A percentile compares a stretch with the other conserved stretches of the same genome.
Conservation (phyloP, 306 rosid species). For the Prunus mongolica region DNA sequence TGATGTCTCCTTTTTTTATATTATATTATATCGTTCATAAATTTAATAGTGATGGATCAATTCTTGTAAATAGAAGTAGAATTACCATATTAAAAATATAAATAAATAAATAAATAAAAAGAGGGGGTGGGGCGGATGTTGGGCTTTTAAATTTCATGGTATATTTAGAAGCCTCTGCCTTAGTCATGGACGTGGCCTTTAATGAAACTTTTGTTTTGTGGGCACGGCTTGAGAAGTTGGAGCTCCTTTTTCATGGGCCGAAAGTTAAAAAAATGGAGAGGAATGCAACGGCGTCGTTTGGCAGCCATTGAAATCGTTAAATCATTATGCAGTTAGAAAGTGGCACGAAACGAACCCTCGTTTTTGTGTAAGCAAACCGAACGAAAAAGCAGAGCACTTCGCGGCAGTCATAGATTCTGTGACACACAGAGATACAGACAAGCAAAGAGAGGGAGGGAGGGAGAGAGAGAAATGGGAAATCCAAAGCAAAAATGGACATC, state of each 20-base stretch:
- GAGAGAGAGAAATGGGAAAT: constrained; percentile 34
- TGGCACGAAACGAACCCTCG: neutral
- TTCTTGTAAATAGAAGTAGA: too few relatives aligned
- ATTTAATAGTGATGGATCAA: too few relatives aligned
- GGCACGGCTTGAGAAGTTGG: too few relatives aligned
- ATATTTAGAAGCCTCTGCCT: neutral
- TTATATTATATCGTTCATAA: too few relatives aligned
- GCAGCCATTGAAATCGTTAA: neutral
- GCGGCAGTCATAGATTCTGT: constrained; percentile 2
- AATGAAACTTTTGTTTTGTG: too few relatives aligned
- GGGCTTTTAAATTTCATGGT: neutral
- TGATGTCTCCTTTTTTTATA: too few relatives aligned
- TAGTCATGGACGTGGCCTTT: neutral
- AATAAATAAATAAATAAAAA: neutral
- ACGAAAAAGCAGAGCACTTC: neutral
- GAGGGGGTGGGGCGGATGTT: neutral
- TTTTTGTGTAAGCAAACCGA: neutral
- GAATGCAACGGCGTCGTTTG: neutral
- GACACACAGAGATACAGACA: too few relatives aligned
- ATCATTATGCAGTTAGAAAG: neutral
- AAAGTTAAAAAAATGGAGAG: neutral
- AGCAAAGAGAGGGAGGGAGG: neutral
- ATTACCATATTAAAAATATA: neutral
- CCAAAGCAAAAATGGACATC: constrained; percentile 50
- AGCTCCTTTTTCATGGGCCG: neutral